phyloP scores from a whole-genome alignment of 805 yeast species.

The Ogataea paradorogensis region DNA sequence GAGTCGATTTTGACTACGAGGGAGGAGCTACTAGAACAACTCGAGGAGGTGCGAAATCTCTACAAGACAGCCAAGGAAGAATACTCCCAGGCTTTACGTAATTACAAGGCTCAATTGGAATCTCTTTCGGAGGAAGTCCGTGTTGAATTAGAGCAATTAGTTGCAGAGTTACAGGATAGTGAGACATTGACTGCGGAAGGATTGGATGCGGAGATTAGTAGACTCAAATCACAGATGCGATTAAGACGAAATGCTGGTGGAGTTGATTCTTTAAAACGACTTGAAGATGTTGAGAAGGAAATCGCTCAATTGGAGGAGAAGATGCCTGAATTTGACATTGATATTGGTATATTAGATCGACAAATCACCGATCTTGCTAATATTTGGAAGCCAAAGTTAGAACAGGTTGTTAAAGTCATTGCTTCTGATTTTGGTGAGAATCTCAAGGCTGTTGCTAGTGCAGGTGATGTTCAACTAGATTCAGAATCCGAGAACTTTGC shows the following conservation, averaged over 20 bases:
- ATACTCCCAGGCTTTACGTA: constrained; percentile 21
- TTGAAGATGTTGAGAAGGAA: constrained; percentile 39
- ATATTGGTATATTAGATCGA: constrained; percentile 36
- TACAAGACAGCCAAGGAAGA: constrained; percentile 22
- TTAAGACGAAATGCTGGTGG: constrained; percentile 28
- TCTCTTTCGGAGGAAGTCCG: constrained; percentile 40
- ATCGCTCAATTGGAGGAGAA: constrained; percentile 36
- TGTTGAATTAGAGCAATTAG: constrained; percentile 39
- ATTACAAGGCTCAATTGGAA: constrained; percentile 35
- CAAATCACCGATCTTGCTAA: constrained; percentile 30
- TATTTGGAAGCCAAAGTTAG: constrained; percentile 64
- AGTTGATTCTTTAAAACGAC: constrained; percentile 26
- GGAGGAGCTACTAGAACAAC: constrained; percentile 22
- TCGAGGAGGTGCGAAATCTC: constrained; percentile 12
- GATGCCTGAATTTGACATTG: constrained; percentile 37
- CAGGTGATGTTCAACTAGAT: constrained; percentile 70
- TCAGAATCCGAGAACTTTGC: constrained; percentile 50
- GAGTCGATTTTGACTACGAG: constrained; percentile 30
- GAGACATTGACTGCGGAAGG: constrained; percentile 35
- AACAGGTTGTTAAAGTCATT: constrained; percentile 49
- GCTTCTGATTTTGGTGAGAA: constrained; percentile 63
- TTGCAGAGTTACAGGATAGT: constrained; percentile 32
- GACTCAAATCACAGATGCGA: constrained; percentile 41
- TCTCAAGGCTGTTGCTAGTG: constrained; percentile 76
- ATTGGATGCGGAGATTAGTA: constrained; percentile 37